Conservation (phyloP, 2,329 filamentous ascomycete species). For the Tolypocladium pustulatum region DNA sequence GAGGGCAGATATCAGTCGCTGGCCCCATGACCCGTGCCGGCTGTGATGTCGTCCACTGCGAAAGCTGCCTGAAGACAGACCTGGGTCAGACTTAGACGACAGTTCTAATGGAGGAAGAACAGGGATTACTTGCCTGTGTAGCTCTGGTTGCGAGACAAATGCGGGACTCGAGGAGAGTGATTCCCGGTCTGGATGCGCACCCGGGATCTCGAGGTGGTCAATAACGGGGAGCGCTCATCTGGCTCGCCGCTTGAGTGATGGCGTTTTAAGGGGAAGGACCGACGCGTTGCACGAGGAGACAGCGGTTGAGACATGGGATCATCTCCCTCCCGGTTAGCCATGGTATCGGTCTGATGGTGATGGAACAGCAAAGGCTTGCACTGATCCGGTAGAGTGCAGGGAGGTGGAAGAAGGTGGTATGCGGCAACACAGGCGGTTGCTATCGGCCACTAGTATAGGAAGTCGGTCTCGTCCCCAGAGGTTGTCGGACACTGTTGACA, state of each 20-base stretch:
- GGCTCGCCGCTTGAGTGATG: conserved; percentile 18
- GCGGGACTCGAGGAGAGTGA: conserved; percentile 15
- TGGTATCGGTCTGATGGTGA: conserved; percentile 6
- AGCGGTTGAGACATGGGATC: conserved; percentile 18
- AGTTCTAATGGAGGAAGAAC: not conserved
- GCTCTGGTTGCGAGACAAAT: conserved; percentile 30
- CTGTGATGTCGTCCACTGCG: conserved; percentile 38
- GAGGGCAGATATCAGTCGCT: conserved; percentile 52
- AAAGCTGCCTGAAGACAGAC: conserved; percentile 21
- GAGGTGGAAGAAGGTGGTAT: not conserved
- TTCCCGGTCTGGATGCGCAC: conserved; percentile 28
- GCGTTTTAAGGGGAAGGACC: conserved; percentile 14
- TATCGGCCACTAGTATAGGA: not conserved
- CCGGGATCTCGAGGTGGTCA: conserved; percentile 28
- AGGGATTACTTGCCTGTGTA: conserved; percentile 24
- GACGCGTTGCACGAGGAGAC: conserved; percentile 21
- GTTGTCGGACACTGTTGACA: not conserved
- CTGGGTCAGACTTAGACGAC: not conserved
- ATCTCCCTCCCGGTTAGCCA: conserved; percentile 19
- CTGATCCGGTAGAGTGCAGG: not conserved
- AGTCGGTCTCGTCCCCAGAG: not conserved
- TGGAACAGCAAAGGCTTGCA: not conserved
- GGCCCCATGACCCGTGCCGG: conserved; percentile 47
- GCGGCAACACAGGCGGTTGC: not conserved
- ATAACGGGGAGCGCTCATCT: conserved; percentile 34